Evolutionary conservation across 345 rosid species (phyloP).

Genomic region (Melaleuca alternifolia): DNA sequence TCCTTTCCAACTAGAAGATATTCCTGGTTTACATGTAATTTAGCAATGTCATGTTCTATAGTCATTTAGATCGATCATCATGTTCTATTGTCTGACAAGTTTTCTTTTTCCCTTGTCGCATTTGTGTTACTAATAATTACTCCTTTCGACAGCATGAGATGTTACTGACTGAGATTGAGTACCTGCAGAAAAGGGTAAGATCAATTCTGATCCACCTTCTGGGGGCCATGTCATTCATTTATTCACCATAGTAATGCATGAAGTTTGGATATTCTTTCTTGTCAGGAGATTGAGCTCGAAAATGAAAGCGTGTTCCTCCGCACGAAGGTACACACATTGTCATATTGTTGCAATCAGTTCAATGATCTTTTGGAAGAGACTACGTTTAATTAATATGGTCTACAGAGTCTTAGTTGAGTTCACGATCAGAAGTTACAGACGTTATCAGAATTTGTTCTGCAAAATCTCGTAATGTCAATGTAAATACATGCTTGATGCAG

Average conservation of each 20-base stretch:
- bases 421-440: background rate
- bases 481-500: background rate
- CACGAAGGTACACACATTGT: constrained; percentile 40
- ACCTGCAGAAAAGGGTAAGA: constrained; percentile 73
- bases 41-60: too few species aligned
- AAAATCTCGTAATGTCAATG: background rate
- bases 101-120: background rate
- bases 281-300: constrained; percentile 84
- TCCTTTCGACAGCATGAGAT: constrained; percentile 68
- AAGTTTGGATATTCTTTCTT: background rate
- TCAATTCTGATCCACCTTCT: background rate
- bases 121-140: background rate
- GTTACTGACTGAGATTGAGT: constrained; percentile 91
- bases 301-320: constrained; percentile 74
- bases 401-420: background rate
- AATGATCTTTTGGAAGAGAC: background rate
- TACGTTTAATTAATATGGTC: background rate
- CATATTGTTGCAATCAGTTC: background rate
- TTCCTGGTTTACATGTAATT: background rate
- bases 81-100: background rate
- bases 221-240: background rate
- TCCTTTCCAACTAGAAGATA: background rate
- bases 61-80: background rate
- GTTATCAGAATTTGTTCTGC: background rate
- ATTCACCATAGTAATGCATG: background rate